Evolutionary conservation across 805 yeast species (phyloP), one percentile per base, ranked within the genome.

Genomic region (Torulaspora indica): DNA sequence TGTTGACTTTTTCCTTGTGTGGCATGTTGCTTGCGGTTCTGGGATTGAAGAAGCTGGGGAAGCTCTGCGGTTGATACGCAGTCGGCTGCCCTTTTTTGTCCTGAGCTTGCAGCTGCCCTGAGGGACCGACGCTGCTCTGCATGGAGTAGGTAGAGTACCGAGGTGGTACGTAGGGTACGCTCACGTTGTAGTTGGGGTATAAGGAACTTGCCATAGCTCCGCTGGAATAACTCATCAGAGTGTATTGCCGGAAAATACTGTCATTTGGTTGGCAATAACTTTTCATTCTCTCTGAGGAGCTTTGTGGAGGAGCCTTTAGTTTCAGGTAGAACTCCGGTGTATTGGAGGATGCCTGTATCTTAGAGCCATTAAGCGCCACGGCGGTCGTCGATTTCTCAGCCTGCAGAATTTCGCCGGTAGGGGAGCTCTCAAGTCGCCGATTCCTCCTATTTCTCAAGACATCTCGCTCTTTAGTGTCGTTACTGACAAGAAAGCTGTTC

Each of bases 21-120:
- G 79, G 72, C 89, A 85, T 83, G 59, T 78, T 80, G 7, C 74
- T 66, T 2, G 79, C 78, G 24, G 64, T 63, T 55, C 87, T 70
- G 9, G 91, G 91, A 46, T 82, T 74, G 56, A 84, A 82, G 10
- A 57, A 55, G 1, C 66, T 48, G 1, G 83, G 81, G 42, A 77
- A 71, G 8, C 52, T 42, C 8, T 45, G 50, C 8, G 47, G 49
- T 10, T 30, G 38, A 22, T 30, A 42, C 1, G 17, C 22, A 3
- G 24, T 24, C 32, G 31, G 28, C 23, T n/a, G 41, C 5, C 20
- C 14, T 15, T 18, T 38, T 24, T 34, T 38, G 27, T 30, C 31
- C 30, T 12, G 29, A 15, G 6, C 14, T 4, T 32, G 27, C n/a
- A 13, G 18, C 13, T 35, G 36, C 4, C n/a, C 41, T 5, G 20